phyloP scores from a whole-genome alignment of 192 early-diverging fungal species.

The Linderina pennispora region DNA sequence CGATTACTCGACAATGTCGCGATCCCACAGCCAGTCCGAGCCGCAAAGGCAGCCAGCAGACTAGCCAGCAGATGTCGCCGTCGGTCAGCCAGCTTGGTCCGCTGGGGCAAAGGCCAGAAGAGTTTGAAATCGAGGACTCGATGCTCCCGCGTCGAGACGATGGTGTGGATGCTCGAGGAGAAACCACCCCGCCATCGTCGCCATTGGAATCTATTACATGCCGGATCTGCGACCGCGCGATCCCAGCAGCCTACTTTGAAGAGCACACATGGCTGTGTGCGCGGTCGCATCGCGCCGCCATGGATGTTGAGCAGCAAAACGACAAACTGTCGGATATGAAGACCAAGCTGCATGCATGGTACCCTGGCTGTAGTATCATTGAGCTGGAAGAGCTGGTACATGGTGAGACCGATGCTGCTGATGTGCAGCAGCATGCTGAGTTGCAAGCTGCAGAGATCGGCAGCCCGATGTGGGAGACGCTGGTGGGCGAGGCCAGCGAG shows the following conservation, averaged over 20 bases:
- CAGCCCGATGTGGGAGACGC: constrained; percentile 12
- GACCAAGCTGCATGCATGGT: constrained; percentile 31
- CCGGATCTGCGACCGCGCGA: constrained; percentile 30
- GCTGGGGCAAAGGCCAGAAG: too few species aligned
- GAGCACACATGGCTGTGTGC: constrained; percentile 42
- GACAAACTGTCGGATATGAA: constrained; percentile 28
- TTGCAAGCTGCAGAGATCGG: constrained; percentile 10
- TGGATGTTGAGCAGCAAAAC: constrained; percentile 38
- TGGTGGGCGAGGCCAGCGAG: constrained; percentile 8
- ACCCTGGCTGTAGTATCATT: constrained; percentile 18
- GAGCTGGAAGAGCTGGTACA: constrained; percentile 20
- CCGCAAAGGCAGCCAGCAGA: too few species aligned
- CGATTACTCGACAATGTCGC: too few species aligned
- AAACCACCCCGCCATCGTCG: background rate
- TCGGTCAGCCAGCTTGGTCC: too few species aligned
- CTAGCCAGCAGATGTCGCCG: too few species aligned
- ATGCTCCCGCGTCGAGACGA: too few species aligned
- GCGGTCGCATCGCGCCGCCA: constrained; percentile 35
- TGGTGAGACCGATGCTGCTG: constrained; percentile 12
- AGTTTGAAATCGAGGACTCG: too few species aligned
- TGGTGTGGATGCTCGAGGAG: too few species aligned
- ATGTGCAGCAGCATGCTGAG: constrained; percentile 9
- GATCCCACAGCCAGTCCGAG: too few species aligned
- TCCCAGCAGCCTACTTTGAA: constrained; percentile 35
- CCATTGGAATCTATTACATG: constrained; percentile 28